Base-by-base conservation (phyloP, 495 filamentous ascomycete species). In the Aspergillus taichungensis region DNA sequence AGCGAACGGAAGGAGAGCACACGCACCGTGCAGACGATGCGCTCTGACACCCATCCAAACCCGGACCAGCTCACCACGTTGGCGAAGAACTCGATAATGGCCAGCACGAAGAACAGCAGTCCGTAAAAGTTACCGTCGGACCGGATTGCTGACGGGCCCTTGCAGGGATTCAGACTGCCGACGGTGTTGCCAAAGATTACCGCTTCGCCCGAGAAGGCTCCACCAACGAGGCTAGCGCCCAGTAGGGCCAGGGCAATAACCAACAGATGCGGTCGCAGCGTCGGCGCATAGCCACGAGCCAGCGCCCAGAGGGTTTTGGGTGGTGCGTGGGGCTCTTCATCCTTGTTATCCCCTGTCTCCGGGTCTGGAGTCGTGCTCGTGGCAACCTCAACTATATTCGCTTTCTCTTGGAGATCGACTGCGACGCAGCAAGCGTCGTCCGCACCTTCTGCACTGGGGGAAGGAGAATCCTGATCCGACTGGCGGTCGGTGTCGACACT, bases 81-180 rank as follows among this genome's bases (percentile, higher is more conserved):
- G 6, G 74, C 73, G 34, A 74, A 65, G 42, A 80, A 69, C 31
- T 72, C 74, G 36, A 72, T 66, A 7, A 78, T 58, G 0, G 73
- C 69, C 6, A 78, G 55, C n/a, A 76, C 57, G 42, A 79, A 78
- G 57, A 79, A 76, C 63, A 79, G 68, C 6, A 76, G 59, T 1
- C 72, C 72, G 34, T 57, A 77, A 47, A 78, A 77, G 46, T 66
- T 53, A 14, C 72, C 72, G 42, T 57, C 55, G 12, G 57, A 60
- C 12, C 53, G 51, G 30, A 74, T 71, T 13, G 53, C 56, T 13
- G 46, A 44, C 6, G 68, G 51, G 24, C 53, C 54, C 0, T 70
- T 56, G 54, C 72, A 76, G 6, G 67, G 64, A 47, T 65, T 66
- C 37, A 76, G 34, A 46, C 56, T 64, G 24, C 68, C 69, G 18